Evolutionary conservation across 1,284 basidiomycete species (phyloP).

Genomic region (Phylloboletellus chloephorus): DNA sequence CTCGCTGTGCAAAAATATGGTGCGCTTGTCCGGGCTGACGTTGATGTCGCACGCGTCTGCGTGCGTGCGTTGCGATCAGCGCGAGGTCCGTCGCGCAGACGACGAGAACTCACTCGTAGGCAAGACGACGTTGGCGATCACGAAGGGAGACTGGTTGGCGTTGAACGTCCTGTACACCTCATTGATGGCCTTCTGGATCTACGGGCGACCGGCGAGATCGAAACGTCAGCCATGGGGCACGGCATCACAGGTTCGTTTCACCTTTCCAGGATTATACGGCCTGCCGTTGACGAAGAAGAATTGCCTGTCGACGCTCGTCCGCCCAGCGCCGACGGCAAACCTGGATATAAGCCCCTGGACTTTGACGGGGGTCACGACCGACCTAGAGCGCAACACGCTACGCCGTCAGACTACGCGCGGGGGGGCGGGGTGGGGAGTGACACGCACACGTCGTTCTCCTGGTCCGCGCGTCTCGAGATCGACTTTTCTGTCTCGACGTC

Average conservation of each 20-base stretch:
- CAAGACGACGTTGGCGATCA: conserved; percentile 79
- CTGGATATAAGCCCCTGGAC: conserved; percentile 78
- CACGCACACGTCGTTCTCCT: conserved; percentile 19
- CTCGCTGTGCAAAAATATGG: conserved; percentile 90
- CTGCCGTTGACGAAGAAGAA: conserved; percentile 94
- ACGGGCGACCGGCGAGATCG: no score
- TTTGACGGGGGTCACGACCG: conserved; percentile 41
- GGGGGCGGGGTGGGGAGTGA: no score
- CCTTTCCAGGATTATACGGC: conserved; percentile 79
- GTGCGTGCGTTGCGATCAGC: conserved; percentile 4
- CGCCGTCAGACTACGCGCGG: neutral
- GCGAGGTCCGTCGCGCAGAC: neutral
- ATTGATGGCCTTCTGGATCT: conserved; percentile 85
- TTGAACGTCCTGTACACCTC: conserved; percentile 88
- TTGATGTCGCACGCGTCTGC: conserved; percentile 90
- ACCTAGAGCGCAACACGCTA: conserved; percentile 10
- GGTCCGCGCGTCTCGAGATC: conserved; percentile 30
- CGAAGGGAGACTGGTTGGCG: conserved; percentile 72
- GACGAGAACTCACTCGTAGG: conserved; percentile 59
- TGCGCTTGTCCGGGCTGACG: conserved; percentile 95
- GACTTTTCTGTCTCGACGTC: conserved; percentile 59
- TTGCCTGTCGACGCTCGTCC: conserved; percentile 78
- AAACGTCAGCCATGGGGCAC: no score
- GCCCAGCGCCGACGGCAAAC: conserved; percentile 66
- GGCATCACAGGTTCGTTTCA: conserved; percentile 25